These are phyloP conservation scores for Lepidium campestre DNA, from an alignment of 441 rosid genomes.

Conservation along the genomic window DNA sequence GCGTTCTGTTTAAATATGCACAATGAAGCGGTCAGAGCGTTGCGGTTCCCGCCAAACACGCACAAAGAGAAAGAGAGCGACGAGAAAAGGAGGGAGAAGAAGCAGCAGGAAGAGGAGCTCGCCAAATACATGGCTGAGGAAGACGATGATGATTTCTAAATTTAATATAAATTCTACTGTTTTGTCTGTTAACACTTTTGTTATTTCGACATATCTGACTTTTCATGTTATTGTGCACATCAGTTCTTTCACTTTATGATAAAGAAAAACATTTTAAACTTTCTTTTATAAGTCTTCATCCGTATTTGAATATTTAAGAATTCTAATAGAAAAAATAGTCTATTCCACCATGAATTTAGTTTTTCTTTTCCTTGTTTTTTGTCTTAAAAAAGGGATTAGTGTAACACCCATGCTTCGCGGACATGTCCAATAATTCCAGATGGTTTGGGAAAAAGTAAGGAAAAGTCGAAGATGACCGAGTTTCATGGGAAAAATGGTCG, in stretches of 20 bases:
- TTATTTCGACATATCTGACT: background rate
- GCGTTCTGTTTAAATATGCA: slow-evolving; percentile 60
- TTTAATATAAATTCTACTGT: background rate
- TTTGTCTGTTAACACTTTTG: background rate
- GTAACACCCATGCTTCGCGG: too few species aligned
- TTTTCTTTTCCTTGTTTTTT: too few species aligned
- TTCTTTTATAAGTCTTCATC: background rate
- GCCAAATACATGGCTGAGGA: slow-evolving; percentile 56
- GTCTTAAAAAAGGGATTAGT: too few species aligned
- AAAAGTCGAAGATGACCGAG: too few species aligned
- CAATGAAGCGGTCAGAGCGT: slow-evolving; percentile 50
- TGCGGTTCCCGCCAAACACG: slow-evolving; percentile 43
- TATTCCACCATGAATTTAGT: too few species aligned
- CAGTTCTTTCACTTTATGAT: background rate
- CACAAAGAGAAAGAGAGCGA: slow-evolving; percentile 52
- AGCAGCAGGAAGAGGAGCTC: slow-evolving; percentile 60
- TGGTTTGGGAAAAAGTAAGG: too few species aligned
- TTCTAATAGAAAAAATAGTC: too few species aligned
- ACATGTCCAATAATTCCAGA: too few species aligned
- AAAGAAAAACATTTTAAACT: background rate
- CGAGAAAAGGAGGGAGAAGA: slow-evolving; percentile 56
- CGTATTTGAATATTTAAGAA: background rate
- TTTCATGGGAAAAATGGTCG: too few species aligned
- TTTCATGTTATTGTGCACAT: background rate
- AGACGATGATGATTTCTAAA: slow-evolving; percentile 52